phyloP scores from a whole-genome alignment of 2,329 filamentous ascomycete genomes.

The Aspergillus puulaauensis region DNA sequence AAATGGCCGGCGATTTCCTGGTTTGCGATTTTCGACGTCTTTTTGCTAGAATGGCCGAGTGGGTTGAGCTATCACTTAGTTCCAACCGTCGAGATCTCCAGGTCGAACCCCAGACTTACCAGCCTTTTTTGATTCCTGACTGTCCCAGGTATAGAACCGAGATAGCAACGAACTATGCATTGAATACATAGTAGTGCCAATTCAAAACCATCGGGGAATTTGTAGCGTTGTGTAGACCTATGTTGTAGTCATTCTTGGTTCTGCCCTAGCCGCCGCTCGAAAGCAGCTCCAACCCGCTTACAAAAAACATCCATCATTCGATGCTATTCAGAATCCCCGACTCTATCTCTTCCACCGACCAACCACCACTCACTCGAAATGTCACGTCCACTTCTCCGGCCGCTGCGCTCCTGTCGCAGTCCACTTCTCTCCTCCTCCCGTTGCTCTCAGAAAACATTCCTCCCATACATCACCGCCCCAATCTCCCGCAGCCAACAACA shows the following conservation, averaged over 20 bases:
- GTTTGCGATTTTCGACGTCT: not conserved
- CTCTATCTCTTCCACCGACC: not conserved
- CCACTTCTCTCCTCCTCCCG: not conserved
- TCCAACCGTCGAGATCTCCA: not conserved
- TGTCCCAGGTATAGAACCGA: not conserved
- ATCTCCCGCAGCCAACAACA: not conserved
- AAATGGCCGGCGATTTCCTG: no score
- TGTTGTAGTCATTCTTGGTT: not conserved
- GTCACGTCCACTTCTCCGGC: constrained; percentile 10
- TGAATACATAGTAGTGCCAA: no score
- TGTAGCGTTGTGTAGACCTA: not conserved
- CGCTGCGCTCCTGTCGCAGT: constrained; percentile 4
- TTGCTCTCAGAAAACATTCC: not conserved
- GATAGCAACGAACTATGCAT: no score
- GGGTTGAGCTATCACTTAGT: not conserved
- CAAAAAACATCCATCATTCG: not conserved
- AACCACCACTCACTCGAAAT: constrained; percentile 3
- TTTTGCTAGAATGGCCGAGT: constrained; percentile 2
- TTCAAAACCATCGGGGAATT: no score
- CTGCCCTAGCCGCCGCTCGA: not conserved
- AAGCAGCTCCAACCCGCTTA: not conserved
- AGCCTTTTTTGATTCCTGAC: not conserved
- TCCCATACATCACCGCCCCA: not conserved
- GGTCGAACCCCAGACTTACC: constrained; percentile 1
- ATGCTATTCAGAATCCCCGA: not conserved